Conservation (phyloP, 768 basidiomycete genomes). For the Hygrocybe punicea region DNA sequence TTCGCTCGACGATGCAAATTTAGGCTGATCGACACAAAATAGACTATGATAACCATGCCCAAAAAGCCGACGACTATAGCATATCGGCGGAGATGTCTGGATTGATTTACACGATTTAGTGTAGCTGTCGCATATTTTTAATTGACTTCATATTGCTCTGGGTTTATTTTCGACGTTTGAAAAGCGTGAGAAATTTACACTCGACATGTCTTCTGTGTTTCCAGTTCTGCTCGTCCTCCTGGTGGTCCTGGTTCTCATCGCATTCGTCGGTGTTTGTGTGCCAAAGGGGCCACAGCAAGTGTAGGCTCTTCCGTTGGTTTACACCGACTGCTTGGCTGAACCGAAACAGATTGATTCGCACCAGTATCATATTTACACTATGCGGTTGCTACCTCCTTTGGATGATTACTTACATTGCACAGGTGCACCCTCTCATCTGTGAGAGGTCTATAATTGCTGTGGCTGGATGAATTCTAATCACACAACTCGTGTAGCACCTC, state of each 20-base stretch:
- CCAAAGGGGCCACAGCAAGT: conserved; percentile 90
- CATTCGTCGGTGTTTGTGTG: conserved; percentile 59
- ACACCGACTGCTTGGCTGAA: not conserved
- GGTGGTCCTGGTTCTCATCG: conserved; percentile 62
- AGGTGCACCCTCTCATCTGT: conserved; percentile 89
- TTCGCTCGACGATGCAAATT: not conserved
- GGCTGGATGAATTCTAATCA: not conserved
- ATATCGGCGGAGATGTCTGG: conserved; percentile 63
- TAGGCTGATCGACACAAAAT: conserved; percentile 5
- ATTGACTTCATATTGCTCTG: conserved; percentile 3
- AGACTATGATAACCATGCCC: conserved; percentile 96
- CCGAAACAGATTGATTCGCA: conserved; percentile 69
- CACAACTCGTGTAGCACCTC: not conserved
- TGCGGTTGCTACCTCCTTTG: conserved; percentile 91
- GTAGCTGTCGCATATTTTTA: too few relatives aligned
- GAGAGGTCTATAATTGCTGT: conserved; percentile 20
- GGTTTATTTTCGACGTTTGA: not conserved
- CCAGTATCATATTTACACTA: conserved; percentile 72
- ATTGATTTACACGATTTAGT: conserved; percentile 29
- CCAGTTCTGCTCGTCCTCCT: conserved; percentile 68
- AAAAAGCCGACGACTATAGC: conserved; percentile 60
- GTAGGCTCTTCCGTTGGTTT: conserved; percentile 46
- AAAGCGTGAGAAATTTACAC: not conserved
- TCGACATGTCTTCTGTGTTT: conserved; percentile 62
- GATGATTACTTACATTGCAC: conserved; percentile 96